Conservation (phyloP, 2,329 filamentous ascomycete genomes). For the Cladobotryum protrusum region DNA sequence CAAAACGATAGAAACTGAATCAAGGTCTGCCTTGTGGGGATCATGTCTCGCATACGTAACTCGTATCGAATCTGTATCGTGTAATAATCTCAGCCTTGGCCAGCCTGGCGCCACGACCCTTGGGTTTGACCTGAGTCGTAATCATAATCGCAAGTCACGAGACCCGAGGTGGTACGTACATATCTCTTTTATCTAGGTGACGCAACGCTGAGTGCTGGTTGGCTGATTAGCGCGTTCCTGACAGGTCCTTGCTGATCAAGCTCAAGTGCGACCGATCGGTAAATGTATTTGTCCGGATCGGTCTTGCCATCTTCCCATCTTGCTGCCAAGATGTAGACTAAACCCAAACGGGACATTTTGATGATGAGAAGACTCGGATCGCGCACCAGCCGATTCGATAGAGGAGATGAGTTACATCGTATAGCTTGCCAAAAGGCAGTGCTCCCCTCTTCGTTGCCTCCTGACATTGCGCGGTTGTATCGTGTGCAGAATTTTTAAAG, state of each 20-base stretch:
- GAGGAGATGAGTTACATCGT: neutral
- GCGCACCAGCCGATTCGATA: neutral
- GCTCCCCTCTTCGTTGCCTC: neutral
- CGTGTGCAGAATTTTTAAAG: conserved; percentile 1
- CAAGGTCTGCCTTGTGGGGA: too few relatives aligned
- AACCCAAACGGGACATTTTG: neutral
- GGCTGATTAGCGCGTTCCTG: conserved; percentile 10
- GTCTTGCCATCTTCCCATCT: neutral
- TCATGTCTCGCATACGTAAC: neutral
- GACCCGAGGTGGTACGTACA: neutral
- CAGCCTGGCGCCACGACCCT: conserved; percentile 2
- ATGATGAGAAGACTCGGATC: conserved; percentile 6
- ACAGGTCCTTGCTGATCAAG: neutral
- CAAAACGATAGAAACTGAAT: too few relatives aligned
- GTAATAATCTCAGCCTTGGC: conserved; percentile 10
- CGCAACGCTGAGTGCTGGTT: neutral
- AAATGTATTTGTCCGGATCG: conserved; percentile 11
- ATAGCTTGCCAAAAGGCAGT: conserved; percentile 10
- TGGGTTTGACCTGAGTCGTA: neutral
- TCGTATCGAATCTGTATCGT: neutral
- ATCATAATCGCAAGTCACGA: conserved; percentile 6
- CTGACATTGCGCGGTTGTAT: too few relatives aligned
- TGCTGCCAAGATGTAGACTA: neutral
- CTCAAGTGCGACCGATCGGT: conserved; percentile 6
- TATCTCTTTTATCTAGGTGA: too few relatives aligned